These are phyloP conservation scores for Aspergillus sp. DNA, from an alignment of 2,329 filamentous ascomycete species.

Conservation along the genomic window DNA sequence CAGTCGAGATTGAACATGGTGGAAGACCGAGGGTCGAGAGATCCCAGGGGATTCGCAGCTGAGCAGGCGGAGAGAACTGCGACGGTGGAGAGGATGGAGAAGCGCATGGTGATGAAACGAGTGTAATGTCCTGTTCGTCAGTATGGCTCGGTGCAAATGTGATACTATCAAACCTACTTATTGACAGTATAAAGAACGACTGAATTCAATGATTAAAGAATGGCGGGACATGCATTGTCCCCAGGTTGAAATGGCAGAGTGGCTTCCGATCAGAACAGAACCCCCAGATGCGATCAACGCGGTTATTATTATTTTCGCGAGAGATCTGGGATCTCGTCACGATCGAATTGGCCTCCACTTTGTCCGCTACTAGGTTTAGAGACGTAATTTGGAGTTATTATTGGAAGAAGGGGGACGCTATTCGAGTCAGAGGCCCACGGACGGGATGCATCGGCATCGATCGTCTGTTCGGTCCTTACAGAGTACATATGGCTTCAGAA, in stretches of 20 bases:
- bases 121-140: background rate
- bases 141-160: background rate
- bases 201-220: too few species aligned
- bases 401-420: background rate
- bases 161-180: too few species aligned
- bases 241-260: too few species aligned
- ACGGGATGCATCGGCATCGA: background rate
- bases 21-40: background rate
- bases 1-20: slow-evolving; percentile 1
- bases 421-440: background rate
- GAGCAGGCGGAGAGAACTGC: background rate
- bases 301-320: too few species aligned
- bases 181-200: too few species aligned
- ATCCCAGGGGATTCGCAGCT: background rate
- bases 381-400: background rate
- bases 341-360: background rate
- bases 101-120: background rate
- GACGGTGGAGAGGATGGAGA: background rate
- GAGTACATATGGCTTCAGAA: background rate
- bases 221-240: too few species aligned
- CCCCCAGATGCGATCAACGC: too few species aligned
- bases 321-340: too few species aligned
- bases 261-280: too few species aligned
- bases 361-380: background rate
- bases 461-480: background rate